Base-by-base conservation (phyloP, 140 eudicot genomes). In the Cichorium intybus region DNA sequence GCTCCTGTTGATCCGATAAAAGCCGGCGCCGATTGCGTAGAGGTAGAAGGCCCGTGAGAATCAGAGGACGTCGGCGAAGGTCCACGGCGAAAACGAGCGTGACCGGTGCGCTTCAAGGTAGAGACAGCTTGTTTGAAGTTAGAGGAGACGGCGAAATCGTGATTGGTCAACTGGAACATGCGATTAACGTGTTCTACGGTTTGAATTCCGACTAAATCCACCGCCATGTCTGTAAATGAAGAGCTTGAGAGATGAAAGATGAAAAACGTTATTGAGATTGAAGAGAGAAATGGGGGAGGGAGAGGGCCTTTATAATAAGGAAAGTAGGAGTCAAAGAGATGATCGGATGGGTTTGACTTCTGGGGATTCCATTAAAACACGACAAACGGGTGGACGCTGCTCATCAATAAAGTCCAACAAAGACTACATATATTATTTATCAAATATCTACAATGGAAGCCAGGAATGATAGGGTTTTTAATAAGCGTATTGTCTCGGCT, bases 21-120 rank as follows among this genome's bases (percentile, higher is more conserved):
- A 0, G 75, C 68, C 37, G 73, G 80, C 24, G 79, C 59, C 29
- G 80, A 54, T 27, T 67, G 74, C 11, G 73, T 72, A 6, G 78
- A 77, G 17, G 73, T 77, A 0, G 82, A 71, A 7, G 82, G 73
- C 20, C 45, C 77, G 39, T 71, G 65, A 9, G 81, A 62, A 46
- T 47, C 71, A 9, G 73, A 50, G n/a, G 63, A 55, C 16, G 60
- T 20, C 28, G 60, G 52, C n/a, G 78, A 58, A 0, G 95, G 85
- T 45, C 78, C 85, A 12, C 95, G 87, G 23, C 95, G 81, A 78
- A 87, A 87, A 17, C 95, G 89, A 27, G 95, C 95, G 52, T 87
- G 95, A 2, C 95, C 95, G 56, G 90, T 72, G 52, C 90, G 85
- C n/a, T 70, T 76, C 6, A 72, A 28, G 56, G 66, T 24, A 1